Base-by-base conservation (phyloP, 192 early-diverging fungal genomes). In the Martensiomyces pterosporus region DNA sequence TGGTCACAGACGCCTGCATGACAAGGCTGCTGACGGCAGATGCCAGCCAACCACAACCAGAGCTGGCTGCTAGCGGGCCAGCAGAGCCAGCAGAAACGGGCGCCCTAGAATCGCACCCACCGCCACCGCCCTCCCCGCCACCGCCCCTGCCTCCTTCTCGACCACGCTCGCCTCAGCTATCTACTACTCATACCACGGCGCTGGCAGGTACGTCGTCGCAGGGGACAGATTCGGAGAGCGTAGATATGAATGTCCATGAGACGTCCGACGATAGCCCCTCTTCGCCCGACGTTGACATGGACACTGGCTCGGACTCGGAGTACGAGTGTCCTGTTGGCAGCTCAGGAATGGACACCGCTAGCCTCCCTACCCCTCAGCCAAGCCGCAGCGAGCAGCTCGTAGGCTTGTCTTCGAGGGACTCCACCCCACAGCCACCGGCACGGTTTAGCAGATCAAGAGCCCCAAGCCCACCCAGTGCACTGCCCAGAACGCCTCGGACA, bases 391-490 rank as follows among this genome's bases (percentile, higher is more conserved):
- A n/a, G n/a, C n/a, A n/a, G n/a, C n/a, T n/a, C n/a, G n/a, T n/a
- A n/a, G n/a, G n/a, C n/a, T n/a, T n/a, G n/a, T n/a, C n/a, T n/a
- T 32, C 56, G 6, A 47, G 21, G 22, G 47, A 44, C 17, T 13
- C 39, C 1, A 48, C 47, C 9, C 49, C 57, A 16, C 24, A 29
- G 35, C 39, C 49, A 10, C 39, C 34, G 4, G 26, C 32, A 18
- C 39, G 32, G 2, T 69, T 69, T 21, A 54, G 51, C 42, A 18
- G 66, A 16, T 69, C 66, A 34, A 54, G 55, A 4, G 66, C 66
- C 4, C 66, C 66, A n/a, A 69, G 66, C 14, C 66, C 66, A 12
- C 66, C 66, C 2, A 57, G 49, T 26, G 36, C 53, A 1, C 54
- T 52, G 14, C 54, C 49, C 14, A 43, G 34, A 17, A 52, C 59